Percentiles rank a stretch among this genome's conserved stretches.
phyloP scores from a whole-genome alignment of 805 yeast genomes.

The Barnettozyma populi region DNA sequence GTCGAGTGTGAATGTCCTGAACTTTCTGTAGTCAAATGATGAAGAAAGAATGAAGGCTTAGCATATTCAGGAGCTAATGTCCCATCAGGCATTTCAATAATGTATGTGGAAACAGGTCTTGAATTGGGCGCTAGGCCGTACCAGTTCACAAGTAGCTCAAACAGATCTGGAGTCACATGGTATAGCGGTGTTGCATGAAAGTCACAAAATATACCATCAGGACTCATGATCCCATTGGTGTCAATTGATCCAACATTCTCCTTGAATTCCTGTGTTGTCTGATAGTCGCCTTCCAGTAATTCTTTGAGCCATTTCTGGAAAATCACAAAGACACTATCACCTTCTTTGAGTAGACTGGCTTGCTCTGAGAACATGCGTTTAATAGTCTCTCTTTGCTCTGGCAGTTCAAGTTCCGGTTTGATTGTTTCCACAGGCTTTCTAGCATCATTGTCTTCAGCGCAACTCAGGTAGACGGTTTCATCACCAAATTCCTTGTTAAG shows the following conservation, averaged over 20 bases:
- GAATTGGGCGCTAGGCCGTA: conserved; percentile 44
- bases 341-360: conserved; percentile 8
- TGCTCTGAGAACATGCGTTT: conserved; percentile 6
- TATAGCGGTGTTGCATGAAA: conserved; percentile 25
- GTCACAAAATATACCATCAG: conserved; percentile 38
- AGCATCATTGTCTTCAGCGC: neutral
- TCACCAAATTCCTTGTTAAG: neutral
- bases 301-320: conserved; percentile 14
- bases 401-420: conserved; percentile 1
- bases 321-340: conserved; percentile 14
- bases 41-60: conserved; percentile 32
- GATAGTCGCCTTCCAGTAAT: conserved; percentile 9
- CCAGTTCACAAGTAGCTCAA: conserved; percentile 42
- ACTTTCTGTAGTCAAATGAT: conserved; percentile 22
- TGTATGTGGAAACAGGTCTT: conserved; percentile 32
- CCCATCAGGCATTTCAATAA: conserved; percentile 27
- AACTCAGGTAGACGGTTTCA: conserved; percentile 5
- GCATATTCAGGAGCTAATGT: conserved; percentile 29
- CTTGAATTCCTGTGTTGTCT: conserved; percentile 8
- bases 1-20: conserved; percentile 8
- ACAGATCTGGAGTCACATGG: conserved; percentile 40
- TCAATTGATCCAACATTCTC: conserved; percentile 33
- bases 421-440: neutral
- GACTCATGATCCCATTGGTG: conserved; percentile 35
- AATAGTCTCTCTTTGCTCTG: conserved; percentile 16